Percentiles rank a stretch among this genome's conserved stretches.
Conservation (phyloP, 2,329 filamentous ascomycete genomes). For the Trichoderma gracile region DNA sequence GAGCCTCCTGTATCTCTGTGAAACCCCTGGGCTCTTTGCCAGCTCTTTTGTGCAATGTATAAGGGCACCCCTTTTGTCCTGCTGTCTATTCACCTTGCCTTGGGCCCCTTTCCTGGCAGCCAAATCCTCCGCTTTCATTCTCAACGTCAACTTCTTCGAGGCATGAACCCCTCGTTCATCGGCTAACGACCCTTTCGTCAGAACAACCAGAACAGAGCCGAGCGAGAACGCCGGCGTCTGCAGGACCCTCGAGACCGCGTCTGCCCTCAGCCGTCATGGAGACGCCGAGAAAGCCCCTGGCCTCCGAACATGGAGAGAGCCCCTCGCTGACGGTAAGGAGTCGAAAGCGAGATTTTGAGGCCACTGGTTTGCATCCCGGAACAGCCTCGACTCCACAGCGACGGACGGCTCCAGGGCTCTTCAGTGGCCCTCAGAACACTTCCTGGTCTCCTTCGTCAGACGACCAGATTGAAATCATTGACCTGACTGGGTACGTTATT, state of each 20-base stretch:
- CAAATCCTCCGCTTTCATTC: not conserved
- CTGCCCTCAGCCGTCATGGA: constrained; percentile 29
- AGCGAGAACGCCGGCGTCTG: not conserved
- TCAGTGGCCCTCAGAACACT: not conserved
- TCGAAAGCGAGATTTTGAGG: constrained; percentile 36
- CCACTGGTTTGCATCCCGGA: constrained; percentile 27
- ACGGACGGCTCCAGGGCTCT: constrained; percentile 34
- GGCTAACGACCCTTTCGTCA: not conserved
- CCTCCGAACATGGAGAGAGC: constrained; percentile 24
- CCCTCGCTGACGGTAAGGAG: constrained; percentile 32
- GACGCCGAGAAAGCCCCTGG: constrained; percentile 26
- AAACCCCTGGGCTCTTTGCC: constrained; percentile 1
- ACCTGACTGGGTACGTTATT: constrained; percentile 45
- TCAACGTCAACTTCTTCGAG: not conserved
- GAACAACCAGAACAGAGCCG: not conserved
- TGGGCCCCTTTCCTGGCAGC: not conserved
- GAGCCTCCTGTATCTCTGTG: not conserved
- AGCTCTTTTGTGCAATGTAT: constrained; percentile 6
- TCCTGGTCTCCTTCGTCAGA: not conserved
- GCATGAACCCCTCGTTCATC: not conserved
- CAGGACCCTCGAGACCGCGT: not conserved
- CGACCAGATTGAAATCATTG: constrained; percentile 39
- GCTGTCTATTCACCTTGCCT: not conserved
- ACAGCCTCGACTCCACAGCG: constrained; percentile 38
- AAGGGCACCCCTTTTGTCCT: not conserved